These are phyloP conservation scores for Eimeria tenella DNA, from an alignment of 169 alveolate species.

Conservation along the genomic window DNA sequence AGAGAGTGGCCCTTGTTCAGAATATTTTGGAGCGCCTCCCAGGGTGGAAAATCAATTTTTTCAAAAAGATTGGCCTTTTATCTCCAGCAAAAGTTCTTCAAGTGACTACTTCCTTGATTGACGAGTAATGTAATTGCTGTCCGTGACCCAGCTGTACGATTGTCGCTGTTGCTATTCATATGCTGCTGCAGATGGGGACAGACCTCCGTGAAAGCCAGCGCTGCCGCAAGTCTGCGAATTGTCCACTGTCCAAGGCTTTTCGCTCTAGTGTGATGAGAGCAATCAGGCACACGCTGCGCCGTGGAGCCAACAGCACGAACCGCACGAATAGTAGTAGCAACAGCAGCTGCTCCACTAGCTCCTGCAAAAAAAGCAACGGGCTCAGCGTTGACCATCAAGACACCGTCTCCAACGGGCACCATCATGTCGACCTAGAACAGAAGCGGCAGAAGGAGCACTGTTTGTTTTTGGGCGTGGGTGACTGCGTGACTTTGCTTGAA, in stretches of 20 bases:
- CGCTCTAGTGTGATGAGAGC: neutral
- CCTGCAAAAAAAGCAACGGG: neutral
- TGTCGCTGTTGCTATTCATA: neutral
- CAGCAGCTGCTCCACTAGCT: too few species aligned
- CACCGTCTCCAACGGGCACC: neutral
- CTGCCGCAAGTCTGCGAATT: neutral
- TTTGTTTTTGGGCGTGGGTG: neutral
- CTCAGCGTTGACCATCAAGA: neutral
- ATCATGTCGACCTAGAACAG: too few species aligned
- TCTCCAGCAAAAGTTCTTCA: too few species aligned
- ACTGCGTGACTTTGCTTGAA: constrained; percentile 9
- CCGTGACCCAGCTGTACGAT: neutral
- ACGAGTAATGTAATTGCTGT: neutral
- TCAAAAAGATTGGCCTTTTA: too few species aligned
- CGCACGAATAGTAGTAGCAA: too few species aligned
- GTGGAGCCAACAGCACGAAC: neutral
- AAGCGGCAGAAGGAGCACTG: constrained; percentile 7
- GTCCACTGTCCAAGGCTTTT: constrained; percentile 7
- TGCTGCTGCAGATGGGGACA: constrained; percentile 17
- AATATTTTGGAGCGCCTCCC: too few species aligned
- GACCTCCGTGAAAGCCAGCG: constrained; percentile 18
- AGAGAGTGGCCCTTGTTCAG: too few species aligned
- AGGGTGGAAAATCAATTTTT: too few species aligned
- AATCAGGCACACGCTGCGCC: neutral
- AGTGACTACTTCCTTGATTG: neutral